phyloP scores from a whole-genome alignment of 1,139 yeast species.

The Zygosaccharomyces sapae region DNA sequence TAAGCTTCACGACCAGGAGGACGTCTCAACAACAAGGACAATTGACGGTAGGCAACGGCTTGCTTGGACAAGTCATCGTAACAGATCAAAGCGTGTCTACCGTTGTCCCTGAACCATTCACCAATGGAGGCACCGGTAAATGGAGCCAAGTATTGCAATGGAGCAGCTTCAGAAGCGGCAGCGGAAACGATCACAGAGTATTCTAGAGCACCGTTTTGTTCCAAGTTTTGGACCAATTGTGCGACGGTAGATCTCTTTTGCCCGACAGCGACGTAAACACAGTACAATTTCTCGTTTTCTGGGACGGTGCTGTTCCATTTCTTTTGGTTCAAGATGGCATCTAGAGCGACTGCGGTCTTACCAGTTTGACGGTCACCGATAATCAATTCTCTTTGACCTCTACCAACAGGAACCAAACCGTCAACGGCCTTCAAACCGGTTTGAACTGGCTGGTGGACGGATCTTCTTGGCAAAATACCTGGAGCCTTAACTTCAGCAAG shows the following conservation, averaged over 20 bases:
- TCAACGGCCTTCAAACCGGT: conserved; percentile 99
- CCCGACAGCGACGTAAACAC: conserved; percentile 99
- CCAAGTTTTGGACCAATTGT: conserved; percentile 98
- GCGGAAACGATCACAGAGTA: conserved; percentile 98
- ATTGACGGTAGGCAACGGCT: conserved; percentile 99
- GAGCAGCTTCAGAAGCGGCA: conserved; percentile 99
- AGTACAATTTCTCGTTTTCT: conserved; percentile 97
- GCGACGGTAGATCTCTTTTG: conserved; percentile 99
- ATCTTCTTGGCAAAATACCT: conserved; percentile 99
- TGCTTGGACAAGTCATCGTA: conserved; percentile 98
- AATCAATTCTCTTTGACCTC: conserved; percentile 99
- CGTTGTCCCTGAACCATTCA: conserved; percentile 99
- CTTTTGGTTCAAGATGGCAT: conserved; percentile 98
- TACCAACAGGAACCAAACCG: conserved; percentile 98
- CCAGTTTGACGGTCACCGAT: conserved; percentile 99
- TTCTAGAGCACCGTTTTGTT: conserved; percentile 96
- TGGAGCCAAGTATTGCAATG: conserved; percentile 99
- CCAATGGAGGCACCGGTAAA: conserved; percentile 99
- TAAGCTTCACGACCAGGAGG: conserved; percentile 97
- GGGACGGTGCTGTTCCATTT: conserved; percentile 94
- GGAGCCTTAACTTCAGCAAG: conserved; percentile 99
- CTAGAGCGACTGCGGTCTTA: conserved; percentile 98
- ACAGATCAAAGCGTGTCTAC: conserved; percentile 94
- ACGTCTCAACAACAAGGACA: conserved; percentile 94
- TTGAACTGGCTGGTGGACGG: conserved; percentile 99